Percentiles rank a stretch among this genome's conserved stretches.
Evolutionary conservation across 2,329 filamentous ascomycete genomes (phyloP).

Genomic region (Teratosphaeria pseudoeucalypti): DNA sequence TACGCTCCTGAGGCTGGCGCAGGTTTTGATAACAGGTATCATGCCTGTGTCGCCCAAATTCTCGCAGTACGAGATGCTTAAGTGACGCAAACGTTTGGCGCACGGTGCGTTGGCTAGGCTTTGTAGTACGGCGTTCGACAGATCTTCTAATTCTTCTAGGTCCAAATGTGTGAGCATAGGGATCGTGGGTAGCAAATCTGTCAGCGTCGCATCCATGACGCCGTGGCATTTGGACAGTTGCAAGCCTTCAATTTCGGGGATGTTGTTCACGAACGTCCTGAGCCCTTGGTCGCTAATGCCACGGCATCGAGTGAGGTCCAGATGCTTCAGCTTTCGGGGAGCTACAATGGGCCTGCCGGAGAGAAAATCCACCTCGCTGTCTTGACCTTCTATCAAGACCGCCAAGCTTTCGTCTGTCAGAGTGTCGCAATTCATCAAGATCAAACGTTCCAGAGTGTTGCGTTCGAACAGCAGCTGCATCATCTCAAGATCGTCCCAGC

Average conservation of each 20-base stretch:
- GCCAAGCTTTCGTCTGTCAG: conserved; percentile 65
- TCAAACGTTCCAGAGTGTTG: conserved; percentile 73
- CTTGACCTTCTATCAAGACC: conserved; percentile 62
- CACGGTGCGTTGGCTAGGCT: conserved; percentile 69
- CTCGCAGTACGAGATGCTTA: conserved; percentile 87
- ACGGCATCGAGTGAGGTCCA: conserved; percentile 73
- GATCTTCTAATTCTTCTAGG: conserved; percentile 68
- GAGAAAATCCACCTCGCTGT: conserved; percentile 71
- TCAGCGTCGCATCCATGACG: conserved; percentile 63
- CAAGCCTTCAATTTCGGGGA: conserved; percentile 71
- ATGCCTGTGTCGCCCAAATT: conserved; percentile 73
- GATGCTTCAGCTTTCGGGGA: conserved; percentile 65
- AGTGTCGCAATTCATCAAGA: conserved; percentile 69
- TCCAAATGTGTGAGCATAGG: conserved; percentile 77
- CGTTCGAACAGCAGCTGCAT: conserved; percentile 65
- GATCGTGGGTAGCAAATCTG: conserved; percentile 61
- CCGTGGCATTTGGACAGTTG: conserved; percentile 69
- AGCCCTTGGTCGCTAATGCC: conserved; percentile 64
- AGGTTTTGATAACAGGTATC: conserved; percentile 69
- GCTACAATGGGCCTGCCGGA: conserved; percentile 67
- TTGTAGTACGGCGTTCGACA: conserved; percentile 67
- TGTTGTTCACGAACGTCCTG: conserved; percentile 59
- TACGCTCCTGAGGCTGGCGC: conserved; percentile 56
- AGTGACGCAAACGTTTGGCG: conserved; percentile 59
- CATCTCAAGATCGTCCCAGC: conserved; percentile 65